phyloP scores from a whole-genome alignment of 495 filamentous ascomycete genomes.

The Xylaria palmicola region DNA sequence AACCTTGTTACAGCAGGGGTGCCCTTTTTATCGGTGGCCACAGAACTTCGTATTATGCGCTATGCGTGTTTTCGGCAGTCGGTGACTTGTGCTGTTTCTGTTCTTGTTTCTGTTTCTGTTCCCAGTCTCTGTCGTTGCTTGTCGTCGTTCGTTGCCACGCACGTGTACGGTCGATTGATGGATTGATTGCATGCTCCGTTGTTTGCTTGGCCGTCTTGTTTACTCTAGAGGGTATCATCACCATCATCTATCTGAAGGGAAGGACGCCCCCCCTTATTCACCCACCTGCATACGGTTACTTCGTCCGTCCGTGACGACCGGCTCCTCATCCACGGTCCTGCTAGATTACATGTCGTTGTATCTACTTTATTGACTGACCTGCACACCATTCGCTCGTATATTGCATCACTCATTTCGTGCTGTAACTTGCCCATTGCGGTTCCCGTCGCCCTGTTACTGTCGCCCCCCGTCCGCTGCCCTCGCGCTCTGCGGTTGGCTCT shows the following conservation, averaged over 20 bases:
- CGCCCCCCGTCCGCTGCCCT: constrained; percentile 11
- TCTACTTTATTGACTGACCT: constrained; percentile 17
- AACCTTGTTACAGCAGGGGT: constrained; percentile 14
- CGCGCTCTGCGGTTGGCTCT: constrained; percentile 10
- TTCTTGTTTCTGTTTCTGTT: too few relatives aligned
- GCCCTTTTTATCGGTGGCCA: neutral
- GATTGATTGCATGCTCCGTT: neutral
- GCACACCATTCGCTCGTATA: constrained; percentile 21
- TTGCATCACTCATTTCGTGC: constrained; percentile 14
- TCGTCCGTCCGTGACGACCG: neutral
- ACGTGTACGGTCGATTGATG: neutral
- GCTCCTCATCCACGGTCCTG: constrained; percentile 10
- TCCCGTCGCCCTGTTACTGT: constrained; percentile 7
- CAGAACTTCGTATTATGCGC: constrained; percentile 4
- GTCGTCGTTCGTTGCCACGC: neutral
- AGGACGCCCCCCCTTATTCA: neutral
- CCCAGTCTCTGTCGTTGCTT: too few relatives aligned
- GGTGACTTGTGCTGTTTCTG: neutral
- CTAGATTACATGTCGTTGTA: constrained; percentile 13
- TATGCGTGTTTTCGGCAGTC: neutral
- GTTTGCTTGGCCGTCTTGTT: neutral
- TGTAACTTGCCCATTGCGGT: constrained; percentile 19
- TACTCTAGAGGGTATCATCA: constrained; percentile 11
- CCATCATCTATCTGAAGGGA: neutral
- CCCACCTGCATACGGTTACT: constrained; percentile 13